A percentile compares a stretch with the other conserved stretches of the same genome.
Evolutionary conservation across 2,329 filamentous ascomycete species (phyloP).

Genomic region (Peltaster fructicola): DNA sequence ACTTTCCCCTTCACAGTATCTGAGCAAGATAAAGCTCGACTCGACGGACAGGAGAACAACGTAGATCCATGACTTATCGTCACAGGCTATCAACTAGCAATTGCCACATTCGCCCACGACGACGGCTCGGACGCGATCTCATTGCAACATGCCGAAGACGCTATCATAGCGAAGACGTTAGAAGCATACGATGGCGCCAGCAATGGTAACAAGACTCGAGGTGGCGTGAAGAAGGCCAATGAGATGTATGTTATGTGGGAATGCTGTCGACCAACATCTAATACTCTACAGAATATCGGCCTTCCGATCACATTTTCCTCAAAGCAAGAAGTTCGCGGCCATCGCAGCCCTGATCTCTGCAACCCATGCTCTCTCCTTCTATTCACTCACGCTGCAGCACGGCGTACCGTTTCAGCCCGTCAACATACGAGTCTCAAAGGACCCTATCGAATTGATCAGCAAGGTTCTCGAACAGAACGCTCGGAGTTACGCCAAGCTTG

Average conservation of each 20-base stretch:
- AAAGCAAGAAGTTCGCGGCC: slow-evolving; percentile 34
- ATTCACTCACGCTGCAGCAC: slow-evolving; percentile 60
- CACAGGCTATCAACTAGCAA: slow-evolving; percentile 43
- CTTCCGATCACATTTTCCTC: slow-evolving; percentile 41
- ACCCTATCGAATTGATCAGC: slow-evolving; percentile 54
- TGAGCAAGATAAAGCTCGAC: slow-evolving; percentile 1
- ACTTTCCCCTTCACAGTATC: slow-evolving; percentile 3
- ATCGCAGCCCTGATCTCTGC: slow-evolving; percentile 50
- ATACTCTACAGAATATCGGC: slow-evolving; percentile 37
- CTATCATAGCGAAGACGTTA: slow-evolving; percentile 46
- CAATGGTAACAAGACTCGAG: slow-evolving; percentile 60
- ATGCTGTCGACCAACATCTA: slow-evolving; percentile 2
- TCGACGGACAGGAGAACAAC: slow-evolving; percentile 9
- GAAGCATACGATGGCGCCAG: slow-evolving; percentile 64
- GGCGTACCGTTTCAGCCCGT: slow-evolving; percentile 67
- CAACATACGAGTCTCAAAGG: slow-evolving; percentile 55
- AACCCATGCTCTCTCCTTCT: slow-evolving; percentile 58
- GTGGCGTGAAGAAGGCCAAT: slow-evolving; percentile 59
- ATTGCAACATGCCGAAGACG: slow-evolving; percentile 26
- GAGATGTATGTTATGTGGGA: slow-evolving; percentile 41
- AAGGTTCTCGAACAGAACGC: slow-evolving; percentile 62
- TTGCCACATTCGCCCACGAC: slow-evolving; percentile 36
- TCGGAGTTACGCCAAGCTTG: slow-evolving; percentile 54
- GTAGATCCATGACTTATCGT: slow-evolving; percentile 3
- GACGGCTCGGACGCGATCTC: slow-evolving; percentile 26